These are phyloP conservation scores for Luffa acutangula DNA, from an alignment of 306 rosid genomes.

Conservation along the genomic window DNA sequence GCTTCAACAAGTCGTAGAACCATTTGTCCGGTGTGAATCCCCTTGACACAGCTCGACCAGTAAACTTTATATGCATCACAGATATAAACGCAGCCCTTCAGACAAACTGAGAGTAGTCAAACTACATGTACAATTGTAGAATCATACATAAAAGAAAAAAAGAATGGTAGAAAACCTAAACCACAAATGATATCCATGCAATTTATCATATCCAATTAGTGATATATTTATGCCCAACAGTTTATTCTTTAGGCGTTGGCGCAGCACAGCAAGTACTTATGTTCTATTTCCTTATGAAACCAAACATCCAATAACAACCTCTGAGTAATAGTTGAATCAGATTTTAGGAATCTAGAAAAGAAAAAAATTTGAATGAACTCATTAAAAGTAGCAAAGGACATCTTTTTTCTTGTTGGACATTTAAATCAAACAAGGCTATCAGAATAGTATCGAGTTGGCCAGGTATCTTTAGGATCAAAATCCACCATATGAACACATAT, in stretches of 20 bases:
- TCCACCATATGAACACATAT: background rate
- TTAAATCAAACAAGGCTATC: background rate
- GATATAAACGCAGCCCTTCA: slow-evolving; percentile 82
- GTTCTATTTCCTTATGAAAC: background rate
- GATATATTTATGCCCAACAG: background rate
- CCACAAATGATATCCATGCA: background rate
- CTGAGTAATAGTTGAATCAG: background rate
- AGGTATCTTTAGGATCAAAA: background rate
- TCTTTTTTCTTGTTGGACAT: background rate
- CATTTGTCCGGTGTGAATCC: slow-evolving; percentile 84
- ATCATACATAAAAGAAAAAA: background rate
- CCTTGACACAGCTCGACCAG: slow-evolving; percentile 87
- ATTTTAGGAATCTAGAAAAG: background rate
- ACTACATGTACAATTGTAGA: background rate
- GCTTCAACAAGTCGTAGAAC: slow-evolving; percentile 90
- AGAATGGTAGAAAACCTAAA: background rate
- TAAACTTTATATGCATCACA: slow-evolving; percentile 77
- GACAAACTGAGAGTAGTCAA: slow-evolving; percentile 15
- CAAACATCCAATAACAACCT: background rate
- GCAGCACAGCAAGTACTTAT: background rate
- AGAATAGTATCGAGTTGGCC: background rate
- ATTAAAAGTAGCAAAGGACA: background rate
- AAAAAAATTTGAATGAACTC: background rate
- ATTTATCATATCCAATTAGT: background rate
- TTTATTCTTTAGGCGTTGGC: background rate